Evolutionary conservation across 305 asterid genomes (phyloP), one percentile per base, ranked within the genome.

Genomic region (Fraxinus ornus): DNA sequence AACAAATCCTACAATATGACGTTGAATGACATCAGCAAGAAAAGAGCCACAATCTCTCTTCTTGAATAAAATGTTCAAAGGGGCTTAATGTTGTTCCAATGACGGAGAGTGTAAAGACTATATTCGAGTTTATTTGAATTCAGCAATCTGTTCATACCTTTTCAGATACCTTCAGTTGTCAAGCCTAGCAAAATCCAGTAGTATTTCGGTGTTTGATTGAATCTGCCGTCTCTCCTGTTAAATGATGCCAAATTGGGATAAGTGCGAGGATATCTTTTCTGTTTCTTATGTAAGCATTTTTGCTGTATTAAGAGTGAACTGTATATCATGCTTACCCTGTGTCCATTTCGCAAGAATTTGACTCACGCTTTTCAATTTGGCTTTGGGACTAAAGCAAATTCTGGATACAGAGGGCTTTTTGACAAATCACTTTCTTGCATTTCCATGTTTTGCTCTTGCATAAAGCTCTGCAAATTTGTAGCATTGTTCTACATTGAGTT

Each of bases 291-390:
- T 72, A 52, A 78, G 60, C 64, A 28, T 36, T 80, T 79, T 82
- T 44, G 68, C 10, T 7, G 36, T 33, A 19, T 68, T 33, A 75
- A 82, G 68, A 33, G 37, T 5, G 33, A 30, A 30, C 33, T 21
- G 55, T 78, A 30, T 33, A 55, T 76, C 22, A 81, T 78, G 81
- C 83, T 24, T 89, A 95, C 99, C 98, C 81, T 97, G 97, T 84
- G 93, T 91, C 99, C 98, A 95, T 87, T 93, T 91, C 64, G 95
- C 98, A 12, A 41, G 88, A 79, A 94, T 86, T 60, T 96, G 95
- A 84, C 93, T 94, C 70, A 87, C 83, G 52, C 91, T 87, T 89
- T 95, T 95, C 74, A 94, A 90, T 81, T 90, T 94, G 98, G 96
- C 77, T 85, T 81, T 79, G 97, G 97, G 41, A 93, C 83, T 75